A percentile compares a stretch with the other conserved stretches of the same genome.
Conservation (phyloP, 2,329 filamentous ascomycete genomes). For the Botrytis squamosa region DNA sequence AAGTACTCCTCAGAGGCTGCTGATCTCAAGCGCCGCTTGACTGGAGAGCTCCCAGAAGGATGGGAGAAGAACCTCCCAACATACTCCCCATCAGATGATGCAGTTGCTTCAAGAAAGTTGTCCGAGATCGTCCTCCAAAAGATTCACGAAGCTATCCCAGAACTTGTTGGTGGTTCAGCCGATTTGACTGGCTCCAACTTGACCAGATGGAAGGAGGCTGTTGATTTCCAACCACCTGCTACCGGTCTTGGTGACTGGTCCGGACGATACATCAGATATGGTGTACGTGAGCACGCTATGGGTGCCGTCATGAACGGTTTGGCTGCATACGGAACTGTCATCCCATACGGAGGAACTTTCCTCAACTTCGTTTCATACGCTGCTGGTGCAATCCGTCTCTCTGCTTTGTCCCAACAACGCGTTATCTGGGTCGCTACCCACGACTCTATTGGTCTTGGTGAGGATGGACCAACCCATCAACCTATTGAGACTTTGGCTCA, state of each 20-base stretch:
- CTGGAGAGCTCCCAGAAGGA: constrained; percentile 83
- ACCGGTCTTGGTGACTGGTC: constrained; percentile 83
- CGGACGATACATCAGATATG: constrained; percentile 90
- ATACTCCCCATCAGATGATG: constrained; percentile 82
- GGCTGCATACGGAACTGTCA: constrained; percentile 88
- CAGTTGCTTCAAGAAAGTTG: constrained; percentile 91
- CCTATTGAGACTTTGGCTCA: constrained; percentile 97
- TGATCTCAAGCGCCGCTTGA: constrained; percentile 78
- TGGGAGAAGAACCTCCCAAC: constrained; percentile 93
- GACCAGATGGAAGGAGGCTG: constrained; percentile 94
- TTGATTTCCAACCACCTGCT: constrained; percentile 93
- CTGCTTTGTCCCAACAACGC: constrained; percentile 85
- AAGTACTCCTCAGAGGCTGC: constrained; percentile 75
- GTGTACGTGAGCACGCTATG: constrained; percentile 91
- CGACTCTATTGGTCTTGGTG: constrained; percentile 98
- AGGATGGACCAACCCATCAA: constrained; percentile 98
- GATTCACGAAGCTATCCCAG: constrained; percentile 78
- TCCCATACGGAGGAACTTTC: constrained; percentile 95
- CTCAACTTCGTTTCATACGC: constrained; percentile 99
- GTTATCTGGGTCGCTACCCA: constrained; percentile 96
- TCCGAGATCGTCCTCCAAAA: constrained; percentile 91
- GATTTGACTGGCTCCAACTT: constrained; percentile 99
- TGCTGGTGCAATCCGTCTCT: constrained; percentile 91
- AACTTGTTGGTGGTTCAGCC: constrained; percentile 92
- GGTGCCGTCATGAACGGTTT: constrained; percentile 93